Evolutionary conservation across 2,329 filamentous ascomycete species (phyloP), one percentile per base, ranked within the genome.

Genomic region (Emmonsiellopsis sp.): DNA sequence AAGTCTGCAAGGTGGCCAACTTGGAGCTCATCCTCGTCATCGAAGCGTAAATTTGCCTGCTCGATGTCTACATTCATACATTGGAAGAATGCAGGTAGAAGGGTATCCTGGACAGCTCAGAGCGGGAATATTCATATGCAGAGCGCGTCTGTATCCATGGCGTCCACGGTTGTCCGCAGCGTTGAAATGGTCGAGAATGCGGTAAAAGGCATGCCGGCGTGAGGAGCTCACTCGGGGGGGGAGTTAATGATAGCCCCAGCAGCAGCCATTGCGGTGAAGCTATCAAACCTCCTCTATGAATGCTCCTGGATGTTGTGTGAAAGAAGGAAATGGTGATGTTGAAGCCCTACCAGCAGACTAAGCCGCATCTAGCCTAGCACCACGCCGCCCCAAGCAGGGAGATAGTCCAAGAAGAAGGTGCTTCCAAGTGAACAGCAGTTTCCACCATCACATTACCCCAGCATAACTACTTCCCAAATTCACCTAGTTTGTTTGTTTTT

Each of bases 51-150:
- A 17, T 52, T 27, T 27, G 3, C 40, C 6, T 44, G 21, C 42
- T 52, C 39, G 31, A 52, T 45, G 44, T 52, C 49, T 17, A 52
- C 27, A 40, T 27, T 42, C 47, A 56, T 48, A 48, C 43, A 40
- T 17, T 51, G 33, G 44, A 52, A 54, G 39, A 52, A 54, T 27
- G 31, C 37, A 6, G 44, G 43, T 34, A 56, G 44, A 34, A 54
- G 49, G 9, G 39, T 54, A 37, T 54, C 52, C 48, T 37, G 3
- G 52, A 54, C 9, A 54, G 36, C 46, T 59, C 52, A 5, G 58
- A 57, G 40, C 51, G 54, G 31, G 56, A 55, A 52, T 56, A 56
- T 47, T 58, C 54, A 51, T 58, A 59, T 45, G 53, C n/a, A 56
- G 49, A 53, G 32, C 8, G 42, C 46, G 51, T 14, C 32, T 56